Base-by-base conservation (phyloP, 2,329 filamentous ascomycete species). In the Elsinoe batatas region DNA sequence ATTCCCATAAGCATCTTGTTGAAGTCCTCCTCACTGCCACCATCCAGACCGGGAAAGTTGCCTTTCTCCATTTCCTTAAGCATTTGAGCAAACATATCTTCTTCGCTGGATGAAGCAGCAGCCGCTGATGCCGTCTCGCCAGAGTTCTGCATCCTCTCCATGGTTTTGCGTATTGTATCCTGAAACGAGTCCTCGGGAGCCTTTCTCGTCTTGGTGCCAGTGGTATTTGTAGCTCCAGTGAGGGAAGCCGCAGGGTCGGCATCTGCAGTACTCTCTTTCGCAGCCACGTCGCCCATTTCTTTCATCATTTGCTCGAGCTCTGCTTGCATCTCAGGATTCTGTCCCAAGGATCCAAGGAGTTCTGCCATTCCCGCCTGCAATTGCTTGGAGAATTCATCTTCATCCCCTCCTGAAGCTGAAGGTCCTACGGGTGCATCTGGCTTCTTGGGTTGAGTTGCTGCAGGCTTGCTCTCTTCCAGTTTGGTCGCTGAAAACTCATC, bases 1-100 rank as follows among this genome's bases (percentile, higher is more conserved):
- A 97, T 95, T 54, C 87, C 88, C 79, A 95, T 82, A 58, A 98
- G 80, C 83, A 97, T 89, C 73, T 95, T 91, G 57, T 88, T 90
- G 64, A 97, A 87, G 63, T 95, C 90, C 64, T 93, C 90, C 56
- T 96, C 89, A 58, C 75, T 73, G 2, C 64, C 76, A 26, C 80
- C 84, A 0, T 70, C 76, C 2, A 63, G 49, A 5, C 72, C 75
- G 0, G 75, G 70, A 57, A 76, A 65, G 20, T 78, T 79, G 6
- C 82, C 78, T 18, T 80, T 79, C 64, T 88, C 86, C 74, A 96
- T 84, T 59, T 93, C 87, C 70, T 93, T 93, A 65, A 98, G 79
- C 76, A 98, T 83, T 68, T 96, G 87, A n/a, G 88, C 83, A 42
- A 98, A 76, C 65, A 97, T 82, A 68, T 96, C 91, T 61, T 95